phyloP scores from a whole-genome alignment of 345 rosid genomes.

The Eucalyptus virginea region DNA sequence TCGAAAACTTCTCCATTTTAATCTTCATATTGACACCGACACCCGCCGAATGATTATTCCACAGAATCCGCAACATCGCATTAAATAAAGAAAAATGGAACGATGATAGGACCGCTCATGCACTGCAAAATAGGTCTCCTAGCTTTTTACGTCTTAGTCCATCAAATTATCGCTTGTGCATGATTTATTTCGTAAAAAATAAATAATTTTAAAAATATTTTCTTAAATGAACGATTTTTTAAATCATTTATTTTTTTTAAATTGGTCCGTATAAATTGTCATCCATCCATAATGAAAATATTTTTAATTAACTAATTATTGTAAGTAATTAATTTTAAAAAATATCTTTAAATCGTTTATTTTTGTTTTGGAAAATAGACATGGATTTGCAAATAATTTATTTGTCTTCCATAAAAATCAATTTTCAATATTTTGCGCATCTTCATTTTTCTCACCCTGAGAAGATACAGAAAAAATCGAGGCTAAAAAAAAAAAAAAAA shows the following conservation, averaged over 20 bases:
- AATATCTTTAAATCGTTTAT: not conserved
- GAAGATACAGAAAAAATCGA: not conserved
- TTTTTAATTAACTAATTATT: not conserved
- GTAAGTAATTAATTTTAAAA: not conserved
- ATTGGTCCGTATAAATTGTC: no score
- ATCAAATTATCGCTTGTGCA: not conserved
- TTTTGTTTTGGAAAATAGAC: not conserved
- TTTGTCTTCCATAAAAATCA: not conserved
- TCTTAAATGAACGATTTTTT: no score
- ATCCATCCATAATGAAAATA: not conserved
- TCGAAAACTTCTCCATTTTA: slow-evolving; percentile 18
- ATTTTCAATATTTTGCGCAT: not conserved
- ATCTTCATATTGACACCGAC: slow-evolving; percentile 22
- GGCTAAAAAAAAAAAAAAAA: not conserved
- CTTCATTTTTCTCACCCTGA: not conserved
- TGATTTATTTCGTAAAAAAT: accelerated
- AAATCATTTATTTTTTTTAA: no score
- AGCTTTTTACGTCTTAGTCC: not conserved
- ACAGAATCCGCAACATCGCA: not conserved
- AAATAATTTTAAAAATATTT: no score
- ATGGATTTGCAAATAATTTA: not conserved
- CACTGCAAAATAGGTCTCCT: not conserved
- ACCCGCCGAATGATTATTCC: slow-evolving; percentile 2
- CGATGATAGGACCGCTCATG: not conserved
- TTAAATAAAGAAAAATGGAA: not conserved